Conservation (phyloP, 202 grass and related monocot genomes). For the Zoysia matrella region DNA sequence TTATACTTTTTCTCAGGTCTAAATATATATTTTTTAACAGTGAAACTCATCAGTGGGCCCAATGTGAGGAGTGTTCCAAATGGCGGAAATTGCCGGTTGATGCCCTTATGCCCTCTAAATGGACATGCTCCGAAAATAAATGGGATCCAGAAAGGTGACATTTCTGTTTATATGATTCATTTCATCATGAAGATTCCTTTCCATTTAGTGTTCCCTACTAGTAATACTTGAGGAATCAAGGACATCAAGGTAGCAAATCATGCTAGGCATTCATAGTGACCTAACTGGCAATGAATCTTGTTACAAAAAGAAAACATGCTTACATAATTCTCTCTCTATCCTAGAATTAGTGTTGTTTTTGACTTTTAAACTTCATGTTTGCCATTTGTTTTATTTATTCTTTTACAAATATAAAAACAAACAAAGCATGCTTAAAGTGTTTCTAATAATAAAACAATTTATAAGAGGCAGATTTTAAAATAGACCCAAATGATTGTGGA, state of each 20-base stretch:
- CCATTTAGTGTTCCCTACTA: background rate
- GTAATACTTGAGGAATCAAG: slow-evolving; percentile 12
- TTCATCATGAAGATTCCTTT: background rate
- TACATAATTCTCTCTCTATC: background rate
- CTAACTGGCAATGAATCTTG: background rate
- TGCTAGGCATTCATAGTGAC: background rate
- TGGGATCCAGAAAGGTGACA: slow-evolving; percentile 85
- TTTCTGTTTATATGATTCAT: background rate
- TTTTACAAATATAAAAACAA: too few species aligned
- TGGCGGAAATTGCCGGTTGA: slow-evolving; percentile 87
- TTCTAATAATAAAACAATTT: too few species aligned
- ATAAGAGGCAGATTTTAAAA: too few species aligned
- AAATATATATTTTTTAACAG: slow-evolving; percentile 5
- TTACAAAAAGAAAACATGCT: background rate
- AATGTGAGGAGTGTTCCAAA: slow-evolving; percentile 92
- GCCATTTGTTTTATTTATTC: too few species aligned
- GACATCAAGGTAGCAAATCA: background rate
- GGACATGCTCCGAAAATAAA: slow-evolving; percentile 86
- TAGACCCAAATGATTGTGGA: too few species aligned
- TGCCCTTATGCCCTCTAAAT: slow-evolving; percentile 81
- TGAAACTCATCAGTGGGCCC: slow-evolving; percentile 80
- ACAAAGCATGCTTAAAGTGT: too few species aligned
- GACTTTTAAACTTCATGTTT: too few species aligned
- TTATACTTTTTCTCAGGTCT: background rate
- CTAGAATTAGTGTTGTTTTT: too few species aligned